phyloP scores from a whole-genome alignment of 495 filamentous ascomycete genomes.

The Talaromyces adpressus region DNA sequence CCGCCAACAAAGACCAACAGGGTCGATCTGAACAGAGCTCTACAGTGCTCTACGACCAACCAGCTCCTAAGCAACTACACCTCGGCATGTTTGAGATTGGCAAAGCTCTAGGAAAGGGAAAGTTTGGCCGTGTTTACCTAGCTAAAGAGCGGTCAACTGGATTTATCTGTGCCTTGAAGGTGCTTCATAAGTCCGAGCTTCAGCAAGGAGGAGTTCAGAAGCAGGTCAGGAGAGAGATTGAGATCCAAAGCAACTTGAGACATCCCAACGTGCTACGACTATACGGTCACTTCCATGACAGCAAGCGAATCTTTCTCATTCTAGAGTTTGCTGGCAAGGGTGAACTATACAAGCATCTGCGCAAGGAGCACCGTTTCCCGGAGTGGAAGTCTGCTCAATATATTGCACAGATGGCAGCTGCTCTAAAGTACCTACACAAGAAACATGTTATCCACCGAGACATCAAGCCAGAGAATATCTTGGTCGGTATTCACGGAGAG shows the following conservation, averaged over 20 bases:
- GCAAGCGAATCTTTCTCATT: conserved; percentile 91
- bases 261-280: conserved; percentile 94
- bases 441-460: conserved; percentile 99
- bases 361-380: conserved; percentile 79
- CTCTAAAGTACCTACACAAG: conserved; percentile 84
- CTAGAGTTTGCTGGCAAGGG: conserved; percentile 93
- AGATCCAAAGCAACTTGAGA: conserved; percentile 93
- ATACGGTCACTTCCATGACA: conserved; percentile 96
- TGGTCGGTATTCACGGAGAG: conserved; percentile 94
- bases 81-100: conserved; percentile 99
- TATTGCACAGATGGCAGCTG: conserved; percentile 97
- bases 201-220: conserved; percentile 92
- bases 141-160: conserved; percentile 82
- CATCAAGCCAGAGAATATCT: conserved; percentile 98
- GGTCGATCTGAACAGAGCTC: conserved; percentile 43
- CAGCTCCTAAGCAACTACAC: conserved; percentile 70
- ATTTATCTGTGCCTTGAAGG: conserved; percentile 95
- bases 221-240: conserved; percentile 93
- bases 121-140: conserved; percentile 94
- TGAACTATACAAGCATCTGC: conserved; percentile 94
- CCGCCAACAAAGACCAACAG: conserved; percentile 29
- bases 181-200: conserved; percentile 90
- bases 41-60: conserved; percentile 51
- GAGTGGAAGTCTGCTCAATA: conserved; percentile 97
- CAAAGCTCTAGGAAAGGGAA: conserved; percentile 90